Percentiles rank a stretch among this genome's conserved stretches.
Evolutionary conservation across 2,329 filamentous ascomycete species (phyloP).

Genomic region (Pyrenochaeta sp.): DNA sequence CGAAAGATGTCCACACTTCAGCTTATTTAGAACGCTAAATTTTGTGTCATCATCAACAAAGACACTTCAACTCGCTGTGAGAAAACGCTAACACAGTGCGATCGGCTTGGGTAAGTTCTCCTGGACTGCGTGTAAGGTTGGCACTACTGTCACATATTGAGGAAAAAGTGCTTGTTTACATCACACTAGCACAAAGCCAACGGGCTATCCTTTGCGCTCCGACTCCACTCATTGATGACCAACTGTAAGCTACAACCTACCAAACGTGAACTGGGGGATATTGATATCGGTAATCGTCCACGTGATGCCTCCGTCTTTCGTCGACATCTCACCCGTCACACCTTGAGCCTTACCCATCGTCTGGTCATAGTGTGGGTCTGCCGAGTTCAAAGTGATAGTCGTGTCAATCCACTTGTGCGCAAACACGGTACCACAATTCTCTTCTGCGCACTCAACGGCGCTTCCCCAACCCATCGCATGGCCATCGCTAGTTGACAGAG

Average conservation of each 20-base stretch:
- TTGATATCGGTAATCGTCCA: conserved; percentile 55
- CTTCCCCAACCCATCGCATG: conserved; percentile 56
- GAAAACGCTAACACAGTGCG: too few species aligned
- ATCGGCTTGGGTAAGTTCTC: too few species aligned
- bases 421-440: conserved; percentile 52
- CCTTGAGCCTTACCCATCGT: conserved; percentile 50
- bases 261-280: conserved; percentile 30
- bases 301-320: conserved; percentile 53
- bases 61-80: too few species aligned
- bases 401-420: conserved; percentile 55
- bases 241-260: conserved; percentile 1
- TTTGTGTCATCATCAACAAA: too few species aligned
- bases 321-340: conserved; percentile 54
- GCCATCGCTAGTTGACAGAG: conserved; percentile 56
- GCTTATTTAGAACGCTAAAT: too few species aligned
- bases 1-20: too few species aligned
- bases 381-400: conserved; percentile 44
- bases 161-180: too few species aligned
- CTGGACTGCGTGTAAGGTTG: too few species aligned
- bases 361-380: conserved; percentile 52
- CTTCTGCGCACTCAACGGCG: conserved; percentile 52
- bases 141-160: too few species aligned
- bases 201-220: not conserved
- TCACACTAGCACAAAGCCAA: too few species aligned
- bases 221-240: not conserved